A percentile compares a stretch with the other conserved stretches of the same genome.
Conservation (phyloP, 495 filamentous ascomycete genomes). For the Lasiosphaeria ovina region DNA sequence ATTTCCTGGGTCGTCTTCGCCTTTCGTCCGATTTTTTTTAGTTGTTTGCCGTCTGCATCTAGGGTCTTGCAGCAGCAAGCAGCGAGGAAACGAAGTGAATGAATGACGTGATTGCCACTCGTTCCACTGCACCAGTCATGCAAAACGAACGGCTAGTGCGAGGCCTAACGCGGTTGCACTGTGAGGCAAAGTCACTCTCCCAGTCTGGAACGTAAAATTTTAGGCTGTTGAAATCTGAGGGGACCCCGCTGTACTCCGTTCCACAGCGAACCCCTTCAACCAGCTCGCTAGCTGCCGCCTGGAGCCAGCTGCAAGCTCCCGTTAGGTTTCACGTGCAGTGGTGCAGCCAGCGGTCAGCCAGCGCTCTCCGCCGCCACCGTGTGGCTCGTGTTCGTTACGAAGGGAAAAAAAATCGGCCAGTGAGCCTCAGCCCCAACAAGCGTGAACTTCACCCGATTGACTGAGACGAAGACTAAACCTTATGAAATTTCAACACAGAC, state of each 20-base stretch:
- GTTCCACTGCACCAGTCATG: not conserved
- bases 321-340: no score
- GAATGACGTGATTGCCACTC: constrained; percentile 10
- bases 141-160: not conserved
- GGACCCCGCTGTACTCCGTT: not conserved
- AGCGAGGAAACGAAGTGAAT: not conserved
- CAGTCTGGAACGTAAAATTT: constrained; percentile 17
- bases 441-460: no score
- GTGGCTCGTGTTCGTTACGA: not conserved
- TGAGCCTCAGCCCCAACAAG: no score
- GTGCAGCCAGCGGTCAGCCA: no score
- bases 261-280: not conserved
- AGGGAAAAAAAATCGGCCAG: not conserved
- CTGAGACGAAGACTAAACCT: no score
- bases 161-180: constrained; percentile 4
- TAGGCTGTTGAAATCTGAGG: constrained; percentile 14
- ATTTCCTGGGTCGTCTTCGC: no score
- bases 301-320: constrained; percentile 2
- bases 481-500: not conserved
- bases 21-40: no score
- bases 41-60: no score
- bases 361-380: not conserved
- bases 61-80: not conserved
- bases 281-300: not conserved
- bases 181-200: constrained; percentile 6